Conservation (phyloP, 257 asterid genomes). For the Paraleonurus japonicus region DNA sequence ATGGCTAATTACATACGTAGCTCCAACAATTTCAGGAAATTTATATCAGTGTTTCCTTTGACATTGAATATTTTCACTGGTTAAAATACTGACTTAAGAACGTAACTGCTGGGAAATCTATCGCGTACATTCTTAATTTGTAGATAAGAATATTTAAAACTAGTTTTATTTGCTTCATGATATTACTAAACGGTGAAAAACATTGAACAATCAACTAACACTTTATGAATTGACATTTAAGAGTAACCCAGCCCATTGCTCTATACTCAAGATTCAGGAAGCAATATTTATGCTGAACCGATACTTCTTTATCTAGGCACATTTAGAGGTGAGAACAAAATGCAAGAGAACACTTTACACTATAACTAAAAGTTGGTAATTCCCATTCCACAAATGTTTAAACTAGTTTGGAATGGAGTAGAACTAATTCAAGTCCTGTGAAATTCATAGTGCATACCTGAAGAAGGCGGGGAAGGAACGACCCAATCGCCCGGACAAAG, state of each 20-base stretch:
- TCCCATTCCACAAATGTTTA: not conserved
- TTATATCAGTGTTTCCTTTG: not conserved
- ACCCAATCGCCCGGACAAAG: conserved; percentile 83
- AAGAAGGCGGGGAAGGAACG: conserved; percentile 89
- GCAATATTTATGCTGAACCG: not conserved
- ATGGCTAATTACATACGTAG: not conserved
- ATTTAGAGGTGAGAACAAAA: not conserved
- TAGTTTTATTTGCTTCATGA: not conserved
- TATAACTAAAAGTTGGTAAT: not conserved
- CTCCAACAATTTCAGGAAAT: conserved; percentile 9
- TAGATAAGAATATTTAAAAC: not conserved
- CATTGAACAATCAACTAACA: not conserved
- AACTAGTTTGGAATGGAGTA: not conserved
- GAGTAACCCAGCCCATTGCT: not conserved
- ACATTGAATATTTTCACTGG: not conserved
- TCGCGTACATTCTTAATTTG: not conserved
- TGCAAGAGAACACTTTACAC: not conserved
- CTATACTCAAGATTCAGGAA: not conserved
- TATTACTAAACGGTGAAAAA: not conserved
- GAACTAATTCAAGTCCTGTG: not conserved
- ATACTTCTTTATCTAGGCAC: not conserved
- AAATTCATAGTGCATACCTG: conserved; percentile 48
- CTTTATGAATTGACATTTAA: not conserved
- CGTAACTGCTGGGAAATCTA: not conserved
- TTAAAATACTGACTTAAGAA: conserved; percentile 3